Evolutionary conservation across 2,329 filamentous ascomycete species (phyloP).

Genomic region (Pseudogymnoascus sp.): DNA sequence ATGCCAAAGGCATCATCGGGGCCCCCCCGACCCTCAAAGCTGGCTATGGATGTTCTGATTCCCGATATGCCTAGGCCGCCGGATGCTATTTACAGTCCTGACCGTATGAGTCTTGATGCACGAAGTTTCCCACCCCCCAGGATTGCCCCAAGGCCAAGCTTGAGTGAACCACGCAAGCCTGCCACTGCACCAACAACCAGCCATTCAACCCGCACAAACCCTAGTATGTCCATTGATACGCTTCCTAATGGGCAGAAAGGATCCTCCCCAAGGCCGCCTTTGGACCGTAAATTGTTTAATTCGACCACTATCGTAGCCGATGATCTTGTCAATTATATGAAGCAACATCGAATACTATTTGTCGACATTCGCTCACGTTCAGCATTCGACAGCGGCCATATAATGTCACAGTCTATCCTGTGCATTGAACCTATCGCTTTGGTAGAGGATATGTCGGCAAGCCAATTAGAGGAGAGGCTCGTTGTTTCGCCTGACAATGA

Average conservation of each 20-base stretch:
- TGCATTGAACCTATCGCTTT: constrained; percentile 81
- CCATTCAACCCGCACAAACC: neutral
- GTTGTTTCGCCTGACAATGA: constrained; percentile 67
- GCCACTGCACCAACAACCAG: neutral
- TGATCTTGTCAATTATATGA: constrained; percentile 63
- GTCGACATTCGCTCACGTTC: constrained; percentile 78
- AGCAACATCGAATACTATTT: constrained; percentile 59
- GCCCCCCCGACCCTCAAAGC: constrained; percentile 14
- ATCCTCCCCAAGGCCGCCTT: neutral
- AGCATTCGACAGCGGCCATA: constrained; percentile 80
- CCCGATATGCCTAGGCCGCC: constrained; percentile 27
- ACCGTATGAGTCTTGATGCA: constrained; percentile 14
- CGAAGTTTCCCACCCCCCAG: neutral
- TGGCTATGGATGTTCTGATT: constrained; percentile 20
- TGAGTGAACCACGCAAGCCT: neutral
- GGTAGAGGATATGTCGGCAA: constrained; percentile 56
- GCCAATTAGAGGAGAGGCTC: constrained; percentile 57
- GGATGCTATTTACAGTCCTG: constrained; percentile 29
- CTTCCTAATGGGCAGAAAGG: neutral
- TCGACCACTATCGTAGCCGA: constrained; percentile 37
- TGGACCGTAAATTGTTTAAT: constrained; percentile 10
- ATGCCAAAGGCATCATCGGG: constrained; percentile 22
- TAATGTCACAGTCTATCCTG: constrained; percentile 73
- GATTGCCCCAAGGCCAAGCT: neutral
- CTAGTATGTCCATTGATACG: neutral